Evolutionary conservation across 805 yeast genomes (phyloP), one percentile per base, ranked within the genome.

Genomic region (Ogataea salicorniae): DNA sequence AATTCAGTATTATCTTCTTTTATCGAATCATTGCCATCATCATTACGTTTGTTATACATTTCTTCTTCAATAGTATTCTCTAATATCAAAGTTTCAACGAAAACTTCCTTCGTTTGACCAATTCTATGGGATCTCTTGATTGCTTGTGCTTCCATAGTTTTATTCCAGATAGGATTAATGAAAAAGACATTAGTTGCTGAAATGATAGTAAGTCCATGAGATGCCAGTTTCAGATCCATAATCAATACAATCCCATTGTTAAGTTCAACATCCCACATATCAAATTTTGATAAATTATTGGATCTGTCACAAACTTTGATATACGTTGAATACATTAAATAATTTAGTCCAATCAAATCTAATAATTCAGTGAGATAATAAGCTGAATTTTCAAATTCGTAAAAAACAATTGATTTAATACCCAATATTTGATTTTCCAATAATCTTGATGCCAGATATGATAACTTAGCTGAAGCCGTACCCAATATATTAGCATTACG

Each of bases 101-200:
- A 66, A 0, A 84, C 89, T 18, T 78, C 79, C n/a, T 71, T 66
- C 0, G 71, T 68, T 53, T 84, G 90, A 0, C 91, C 90, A 60
- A 84, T 84, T 63, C 90, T 74, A 63, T 84, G 91, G 0, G 89
- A 84, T 67, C 91, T 75, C 53, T 84, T 83, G 42, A 84, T 81
- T 0, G 89, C 89, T 56, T 84, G 90, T 0, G 89, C 89, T 59
- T 84, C 90, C 17, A 79, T 69, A 0, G 85, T 75, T 47, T 80
- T 71, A 52, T 74, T 78, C 90, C 89, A 84, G 1, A 84, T 83
- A 1, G 89, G 89, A 53, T 76, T 81, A n/a, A 83, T 69, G 59
- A 84, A 83, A 57, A 81, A 84, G 2, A 84, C 86, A 45, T 80
- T 70, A 0, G 88, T 81, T 4, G 90, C 90, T 0, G 82, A 72